Evolutionary conservation across 192 early-diverging fungal genomes (phyloP), one percentile per base, ranked within the genome.

Genomic region (Chytriomyces sp.): DNA sequence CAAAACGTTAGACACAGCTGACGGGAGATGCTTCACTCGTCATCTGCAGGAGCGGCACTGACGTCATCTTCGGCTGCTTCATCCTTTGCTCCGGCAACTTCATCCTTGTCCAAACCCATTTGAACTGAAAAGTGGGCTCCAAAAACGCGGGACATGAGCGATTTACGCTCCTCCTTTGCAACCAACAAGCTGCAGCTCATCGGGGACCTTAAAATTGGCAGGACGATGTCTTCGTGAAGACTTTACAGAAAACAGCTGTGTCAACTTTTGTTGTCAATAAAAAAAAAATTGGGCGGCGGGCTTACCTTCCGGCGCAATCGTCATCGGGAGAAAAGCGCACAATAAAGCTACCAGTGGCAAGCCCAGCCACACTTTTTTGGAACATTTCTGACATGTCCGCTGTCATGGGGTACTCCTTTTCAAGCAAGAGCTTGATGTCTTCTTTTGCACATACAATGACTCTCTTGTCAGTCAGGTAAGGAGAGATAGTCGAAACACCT

Each of bases 161-260:
- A 69, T 48, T 77, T 67, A 26, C 85, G 68, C 69, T 87, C 89
- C 48, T 66, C 64, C 65, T 88, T 90, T 69, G 84, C 83, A 13
- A 90, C 47, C 50, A 90, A 80, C 50, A 90, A 68, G 20, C 81
- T 84, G 11, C 72, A 77, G 50, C 81, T 83, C 13, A 87, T 85
- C 13, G 67, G 35, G 7, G 88, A 85, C 7, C 86, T 72, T 83
- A 87, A 89, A 28, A 88, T 72, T 5, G 88, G 87, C 10, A 90
- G 67, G 23, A 77, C 61, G 28, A 86, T 60, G 5, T 60, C 66
- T 23, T 69, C 79, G 18, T 72, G 65, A 45, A 84, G 50, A 44
- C 80, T 82, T 9, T 65, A 46, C n/a, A 20, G 49, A 23, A 45
- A 10, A 50, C 26, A 72, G 74, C 46, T 46, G 20, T 45, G 13